phyloP scores from a whole-genome alignment of 2,329 filamentous ascomycete species.

The Dothiorella sarmentorum region DNA sequence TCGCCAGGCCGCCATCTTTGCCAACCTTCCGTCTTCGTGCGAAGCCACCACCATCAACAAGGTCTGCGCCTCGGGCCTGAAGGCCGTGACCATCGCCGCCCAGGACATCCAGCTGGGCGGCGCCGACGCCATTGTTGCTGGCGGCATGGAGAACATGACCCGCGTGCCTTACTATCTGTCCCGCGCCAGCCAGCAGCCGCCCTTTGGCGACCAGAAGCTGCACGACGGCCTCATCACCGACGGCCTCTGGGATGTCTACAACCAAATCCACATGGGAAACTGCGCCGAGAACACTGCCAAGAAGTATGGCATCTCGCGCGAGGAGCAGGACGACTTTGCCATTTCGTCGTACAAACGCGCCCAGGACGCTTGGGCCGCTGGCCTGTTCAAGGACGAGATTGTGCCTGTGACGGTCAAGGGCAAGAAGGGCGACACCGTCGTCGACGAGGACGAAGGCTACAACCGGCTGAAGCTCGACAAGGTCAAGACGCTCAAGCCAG shows the following conservation, averaged over 20 bases:
- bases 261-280: constrained; percentile 96
- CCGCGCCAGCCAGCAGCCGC: constrained; percentile 73
- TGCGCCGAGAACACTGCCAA: constrained; percentile 94
- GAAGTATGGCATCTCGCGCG: constrained; percentile 73
- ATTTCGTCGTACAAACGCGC: constrained; percentile 86
- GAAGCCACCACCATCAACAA: constrained; percentile 97
- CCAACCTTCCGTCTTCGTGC: constrained; percentile 73
- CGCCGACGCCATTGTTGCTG: constrained; percentile 82
- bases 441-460: constrained; percentile 85
- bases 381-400: constrained; percentile 85
- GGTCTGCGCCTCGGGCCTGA: constrained; percentile 92
- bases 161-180: constrained; percentile 87
- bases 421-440: constrained; percentile 72
- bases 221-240: constrained; percentile 94
- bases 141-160: constrained; percentile 98
- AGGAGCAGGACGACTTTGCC: constrained; percentile 88
- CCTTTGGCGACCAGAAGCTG: constrained; percentile 83
- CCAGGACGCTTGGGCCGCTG: constrained; percentile 81
- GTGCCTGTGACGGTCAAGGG: constrained; percentile 80
- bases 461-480: constrained; percentile 84
- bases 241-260: constrained; percentile 93
- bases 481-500: constrained; percentile 80
- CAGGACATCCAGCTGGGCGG: constrained; percentile 93
- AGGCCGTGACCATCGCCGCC: constrained; percentile 84
- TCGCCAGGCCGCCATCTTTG: constrained; percentile 84